Conservation (phyloP, 371 early-diverging fungal genomes). For the Mortierella sp. region DNA sequence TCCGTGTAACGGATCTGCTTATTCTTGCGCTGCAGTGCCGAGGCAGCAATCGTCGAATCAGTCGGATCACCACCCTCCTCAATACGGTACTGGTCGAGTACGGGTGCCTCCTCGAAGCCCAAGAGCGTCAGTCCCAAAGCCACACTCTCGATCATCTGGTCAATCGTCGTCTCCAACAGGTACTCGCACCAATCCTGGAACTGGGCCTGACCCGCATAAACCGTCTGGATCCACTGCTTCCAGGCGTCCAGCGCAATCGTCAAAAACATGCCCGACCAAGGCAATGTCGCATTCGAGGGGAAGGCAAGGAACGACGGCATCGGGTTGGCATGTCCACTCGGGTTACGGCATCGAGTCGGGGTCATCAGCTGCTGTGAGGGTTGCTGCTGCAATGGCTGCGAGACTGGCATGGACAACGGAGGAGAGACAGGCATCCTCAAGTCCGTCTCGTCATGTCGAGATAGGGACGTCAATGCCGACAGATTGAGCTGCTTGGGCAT, state of each 20-base stretch:
- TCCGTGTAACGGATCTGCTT: not conserved
- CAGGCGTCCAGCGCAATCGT: conserved; percentile 41
- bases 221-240: conserved; percentile 45
- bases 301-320: conserved; percentile 23
- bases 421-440: conserved; percentile 31
- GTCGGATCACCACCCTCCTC: no score
- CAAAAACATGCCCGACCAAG: conserved; percentile 24
- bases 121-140: conserved; percentile 27
- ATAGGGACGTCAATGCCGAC: conserved; percentile 31
- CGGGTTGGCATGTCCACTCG: not conserved
- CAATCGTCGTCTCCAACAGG: conserved; percentile 33
- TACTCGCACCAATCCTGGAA: conserved; percentile 54
- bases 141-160: conserved; percentile 40
- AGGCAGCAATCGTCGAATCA: no score
- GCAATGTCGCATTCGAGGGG: conserved; percentile 3
- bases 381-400: conserved; percentile 8
- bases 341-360: not conserved
- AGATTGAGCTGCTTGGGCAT: conserved; percentile 26
- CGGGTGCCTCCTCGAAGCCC: conserved; percentile 16
- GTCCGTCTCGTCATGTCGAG: not conserved
- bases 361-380: not conserved
- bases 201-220: conserved; percentile 44
- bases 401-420: not conserved
- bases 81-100: not conserved
- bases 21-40: not conserved